phyloP scores from a whole-genome alignment of 2,329 filamentous ascomycete genomes.

The Colletotrichum viniferum region DNA sequence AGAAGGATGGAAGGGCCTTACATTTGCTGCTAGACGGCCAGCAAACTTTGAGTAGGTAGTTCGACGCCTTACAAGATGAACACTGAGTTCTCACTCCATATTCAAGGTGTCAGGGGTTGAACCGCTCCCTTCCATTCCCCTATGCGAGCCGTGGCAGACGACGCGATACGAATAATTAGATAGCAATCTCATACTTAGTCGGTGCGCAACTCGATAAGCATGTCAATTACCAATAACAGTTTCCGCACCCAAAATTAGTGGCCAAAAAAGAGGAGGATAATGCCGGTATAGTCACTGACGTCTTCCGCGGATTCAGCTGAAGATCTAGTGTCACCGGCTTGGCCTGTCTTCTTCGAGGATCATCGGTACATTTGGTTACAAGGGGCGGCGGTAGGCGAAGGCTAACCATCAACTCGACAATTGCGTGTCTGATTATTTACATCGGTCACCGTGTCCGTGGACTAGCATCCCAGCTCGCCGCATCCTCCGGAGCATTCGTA shows the following conservation, averaged over 20 bases:
- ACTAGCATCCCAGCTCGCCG: background rate
- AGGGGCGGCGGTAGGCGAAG: background rate
- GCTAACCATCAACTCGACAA: background rate
- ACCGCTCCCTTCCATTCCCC: background rate
- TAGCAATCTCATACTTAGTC: slow-evolving; percentile 11
- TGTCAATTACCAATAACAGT: background rate
- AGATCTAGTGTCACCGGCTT: background rate
- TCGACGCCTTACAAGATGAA: slow-evolving; percentile 22
- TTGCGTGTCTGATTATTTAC: background rate
- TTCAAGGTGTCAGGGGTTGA: background rate
- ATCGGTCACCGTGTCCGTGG: background rate
- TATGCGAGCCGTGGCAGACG: background rate
- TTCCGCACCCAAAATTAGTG: background rate
- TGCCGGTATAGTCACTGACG: too few relatives aligned
- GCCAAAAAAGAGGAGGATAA: background rate
- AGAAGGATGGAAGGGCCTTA: slow-evolving; percentile 13
- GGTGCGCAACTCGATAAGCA: background rate
- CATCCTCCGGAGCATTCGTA: background rate
- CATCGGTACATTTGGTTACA: background rate
- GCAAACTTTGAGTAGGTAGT: slow-evolving; percentile 19
- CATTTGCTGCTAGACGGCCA: slow-evolving; percentile 20
- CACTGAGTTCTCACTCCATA: slow-evolving; percentile 11
- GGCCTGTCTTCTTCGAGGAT: background rate
- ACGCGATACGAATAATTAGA: slow-evolving; percentile 9
- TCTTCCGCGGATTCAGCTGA: background rate